phyloP scores from a whole-genome alignment of 345 rosid genomes.

The Pugionium dolabratum region DNA sequence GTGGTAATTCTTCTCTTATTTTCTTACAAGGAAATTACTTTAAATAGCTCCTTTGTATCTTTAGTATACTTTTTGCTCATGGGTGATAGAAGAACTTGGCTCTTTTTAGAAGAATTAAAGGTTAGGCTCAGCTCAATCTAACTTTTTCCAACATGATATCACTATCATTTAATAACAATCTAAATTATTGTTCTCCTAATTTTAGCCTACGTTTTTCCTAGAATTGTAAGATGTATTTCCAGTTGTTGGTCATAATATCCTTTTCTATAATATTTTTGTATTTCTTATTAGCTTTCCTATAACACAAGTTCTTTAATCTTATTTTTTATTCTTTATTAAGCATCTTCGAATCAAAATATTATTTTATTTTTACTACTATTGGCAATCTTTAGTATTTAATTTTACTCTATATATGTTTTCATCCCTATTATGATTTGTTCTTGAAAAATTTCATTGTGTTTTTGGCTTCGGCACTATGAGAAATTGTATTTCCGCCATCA shows the following conservation, averaged over 20 bases:
- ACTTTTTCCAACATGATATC: neutral
- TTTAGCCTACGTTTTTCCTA: neutral
- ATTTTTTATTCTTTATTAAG: neutral
- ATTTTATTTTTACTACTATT: neutral
- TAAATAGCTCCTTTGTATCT: too few relatives aligned
- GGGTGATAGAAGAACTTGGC: too few relatives aligned
- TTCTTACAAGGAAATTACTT: too few relatives aligned
- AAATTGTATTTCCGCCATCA: neutral
- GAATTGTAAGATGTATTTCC: neutral
- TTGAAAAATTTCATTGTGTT: neutral
- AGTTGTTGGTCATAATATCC: neutral
- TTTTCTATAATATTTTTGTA: neutral
- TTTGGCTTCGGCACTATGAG: neutral
- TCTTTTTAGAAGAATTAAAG: too few relatives aligned
- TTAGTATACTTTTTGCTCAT: too few relatives aligned
- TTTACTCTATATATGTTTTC: neutral
- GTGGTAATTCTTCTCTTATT: neutral
- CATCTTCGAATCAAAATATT: too few relatives aligned
- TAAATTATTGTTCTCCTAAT: neutral
- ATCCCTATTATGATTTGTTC: neutral
- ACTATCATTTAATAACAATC: neutral
- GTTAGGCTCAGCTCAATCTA: neutral
- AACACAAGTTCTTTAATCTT: neutral
- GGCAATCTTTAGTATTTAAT: neutral
- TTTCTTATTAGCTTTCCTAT: neutral